These are phyloP conservation scores for Alternaria atra DNA, from an alignment of 2,329 filamentous ascomycete genomes.

Conservation along the genomic window DNA sequence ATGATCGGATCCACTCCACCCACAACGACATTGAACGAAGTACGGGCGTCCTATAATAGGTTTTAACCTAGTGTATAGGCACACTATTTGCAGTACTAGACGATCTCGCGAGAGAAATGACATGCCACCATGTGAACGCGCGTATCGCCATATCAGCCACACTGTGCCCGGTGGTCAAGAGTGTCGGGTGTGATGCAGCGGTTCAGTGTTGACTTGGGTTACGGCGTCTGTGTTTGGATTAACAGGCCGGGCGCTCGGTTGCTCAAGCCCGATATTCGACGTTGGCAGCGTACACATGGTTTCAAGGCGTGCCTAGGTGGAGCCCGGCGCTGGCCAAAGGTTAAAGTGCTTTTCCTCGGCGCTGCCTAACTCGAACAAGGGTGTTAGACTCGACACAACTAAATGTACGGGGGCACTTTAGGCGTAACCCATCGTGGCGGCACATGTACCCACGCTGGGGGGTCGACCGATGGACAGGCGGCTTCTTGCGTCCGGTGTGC, in stretches of 20 bases:
- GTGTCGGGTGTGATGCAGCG: slow-evolving; percentile 26
- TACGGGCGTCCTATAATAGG: slow-evolving; percentile 4
- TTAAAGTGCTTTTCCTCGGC: slow-evolving; percentile 37
- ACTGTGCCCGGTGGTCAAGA: slow-evolving; percentile 17
- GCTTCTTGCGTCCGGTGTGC: slow-evolving; percentile 30
- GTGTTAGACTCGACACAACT: slow-evolving; percentile 21
- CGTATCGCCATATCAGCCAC: slow-evolving; percentile 26
- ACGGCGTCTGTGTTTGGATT: slow-evolving; percentile 20
- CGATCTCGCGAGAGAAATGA: slow-evolving; percentile 11
- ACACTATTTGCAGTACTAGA: slow-evolving; percentile 11
- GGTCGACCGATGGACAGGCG: slow-evolving; percentile 26
- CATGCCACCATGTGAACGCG: slow-evolving; percentile 28
- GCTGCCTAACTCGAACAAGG: slow-evolving; percentile 32
- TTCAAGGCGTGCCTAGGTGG: slow-evolving; percentile 40
- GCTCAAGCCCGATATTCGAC: slow-evolving; percentile 19
- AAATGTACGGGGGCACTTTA: slow-evolving; percentile 18
- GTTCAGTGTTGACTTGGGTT: slow-evolving; percentile 24
- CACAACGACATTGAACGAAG: slow-evolving; percentile 6
- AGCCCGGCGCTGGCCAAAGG: slow-evolving; percentile 26
- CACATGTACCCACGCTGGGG: slow-evolving; percentile 37
- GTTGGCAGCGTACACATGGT: slow-evolving; percentile 40
- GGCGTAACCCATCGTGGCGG: slow-evolving; percentile 38
- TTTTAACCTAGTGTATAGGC: slow-evolving; percentile 11
- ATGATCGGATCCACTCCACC: slow-evolving; percentile 21
- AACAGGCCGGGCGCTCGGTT: slow-evolving; percentile 29